Percentiles rank a stretch among this genome's conserved stretches.
These are phyloP conservation scores for Massariosphaeria phaeospora DNA, from an alignment of 495 filamentous ascomycete genomes.

Conservation along the genomic window DNA sequence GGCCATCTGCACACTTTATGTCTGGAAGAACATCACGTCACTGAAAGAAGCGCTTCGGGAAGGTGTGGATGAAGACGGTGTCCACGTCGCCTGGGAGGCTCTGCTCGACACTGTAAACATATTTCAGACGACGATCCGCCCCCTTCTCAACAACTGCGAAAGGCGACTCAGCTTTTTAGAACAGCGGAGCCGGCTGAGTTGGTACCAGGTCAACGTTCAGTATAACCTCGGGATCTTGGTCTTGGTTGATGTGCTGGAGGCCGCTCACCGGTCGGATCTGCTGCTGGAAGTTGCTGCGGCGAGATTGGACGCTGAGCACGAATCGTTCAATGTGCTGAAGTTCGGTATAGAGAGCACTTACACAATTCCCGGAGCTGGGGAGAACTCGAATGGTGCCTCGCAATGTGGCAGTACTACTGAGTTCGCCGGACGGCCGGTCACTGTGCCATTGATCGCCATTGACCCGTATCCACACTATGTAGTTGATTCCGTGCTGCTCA, in stretches of 20 bases:
- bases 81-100: not conserved
- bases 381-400: not conserved
- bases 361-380: not conserved
- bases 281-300: not conserved
- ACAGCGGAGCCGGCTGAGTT: not conserved
- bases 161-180: not conserved
- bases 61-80: not conserved
- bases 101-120: not conserved
- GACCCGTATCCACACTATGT: not conserved
- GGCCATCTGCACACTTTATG: not conserved
- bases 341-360: not conserved
- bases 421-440: not conserved
- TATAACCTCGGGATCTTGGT: not conserved
- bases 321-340: constrained; percentile 1
- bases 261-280: not conserved
- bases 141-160: not conserved
- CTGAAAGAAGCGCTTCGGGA: not conserved
- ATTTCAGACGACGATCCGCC: not conserved
- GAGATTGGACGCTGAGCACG: not conserved
- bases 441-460: not conserved
- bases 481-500: not conserved
- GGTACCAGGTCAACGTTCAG: not conserved
- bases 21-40: not conserved
- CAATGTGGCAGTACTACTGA: not conserved
- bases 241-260: not conserved